Evolutionary conservation across 2,329 filamentous ascomycete genomes (phyloP).

Genomic region (Cryphonectria japonica): DNA sequence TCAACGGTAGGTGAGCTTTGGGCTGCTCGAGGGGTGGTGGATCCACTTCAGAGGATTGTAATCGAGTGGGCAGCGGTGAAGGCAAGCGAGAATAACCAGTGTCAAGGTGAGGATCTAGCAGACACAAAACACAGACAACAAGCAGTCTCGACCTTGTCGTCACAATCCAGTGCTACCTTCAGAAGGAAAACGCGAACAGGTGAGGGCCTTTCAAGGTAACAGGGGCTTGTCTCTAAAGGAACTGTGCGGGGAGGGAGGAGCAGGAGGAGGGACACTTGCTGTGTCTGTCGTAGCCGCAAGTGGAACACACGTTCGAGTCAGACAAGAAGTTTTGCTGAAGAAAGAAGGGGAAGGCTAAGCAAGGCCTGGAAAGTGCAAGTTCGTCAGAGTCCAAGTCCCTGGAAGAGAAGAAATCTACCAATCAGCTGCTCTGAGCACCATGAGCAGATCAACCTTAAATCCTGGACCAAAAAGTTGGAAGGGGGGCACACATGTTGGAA

Average conservation of each 20-base stretch:
- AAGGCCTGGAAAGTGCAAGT: background rate
- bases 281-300: background rate
- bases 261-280: background rate
- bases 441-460: constrained; percentile 14
- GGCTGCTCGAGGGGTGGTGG: constrained; percentile 17
- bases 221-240: background rate
- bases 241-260: background rate
- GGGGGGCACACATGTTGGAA: background rate
- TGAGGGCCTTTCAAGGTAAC: background rate
- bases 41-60: constrained; percentile 13
- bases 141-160: background rate
- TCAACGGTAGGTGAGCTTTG: constrained; percentile 8
- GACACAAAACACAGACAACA: background rate
- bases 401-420: constrained; percentile 12
- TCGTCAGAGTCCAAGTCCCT: constrained; percentile 1
- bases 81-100: constrained; percentile 20
- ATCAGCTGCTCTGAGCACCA: constrained; percentile 10
- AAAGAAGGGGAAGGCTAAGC: background rate
- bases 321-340: constrained; percentile 1
- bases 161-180: background rate
- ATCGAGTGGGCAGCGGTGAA: constrained; percentile 25
- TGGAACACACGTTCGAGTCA: constrained; percentile 8
- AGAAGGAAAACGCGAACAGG: background rate
- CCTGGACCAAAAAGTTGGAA: background rate
- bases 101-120: background rate